Percentiles rank a stretch among this genome's conserved stretches.
Conservation (phyloP, 148 eudicot genomes). For the Chenopodium album region DNA sequence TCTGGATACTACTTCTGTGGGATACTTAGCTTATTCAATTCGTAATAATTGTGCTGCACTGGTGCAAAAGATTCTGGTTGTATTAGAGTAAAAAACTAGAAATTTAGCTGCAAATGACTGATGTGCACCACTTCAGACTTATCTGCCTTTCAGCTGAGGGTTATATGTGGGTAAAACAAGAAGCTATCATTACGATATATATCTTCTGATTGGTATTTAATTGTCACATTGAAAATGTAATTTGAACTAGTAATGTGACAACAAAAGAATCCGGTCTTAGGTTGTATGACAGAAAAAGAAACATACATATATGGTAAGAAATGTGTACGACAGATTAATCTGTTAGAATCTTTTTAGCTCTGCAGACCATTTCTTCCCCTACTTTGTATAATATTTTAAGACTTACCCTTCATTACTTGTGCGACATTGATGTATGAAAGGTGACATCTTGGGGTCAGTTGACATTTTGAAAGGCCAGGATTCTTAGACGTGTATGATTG, state of each 20-base stretch:
- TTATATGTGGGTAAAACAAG: no score
- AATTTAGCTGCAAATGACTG: neutral
- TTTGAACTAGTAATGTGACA: neutral
- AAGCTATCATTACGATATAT: no score
- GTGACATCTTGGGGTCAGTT: neutral
- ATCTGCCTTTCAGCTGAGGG: no score
- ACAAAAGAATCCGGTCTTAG: neutral
- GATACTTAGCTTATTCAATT: neutral
- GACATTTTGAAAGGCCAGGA: constrained; percentile 19
- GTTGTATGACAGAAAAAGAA: no score
- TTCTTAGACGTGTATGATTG: constrained; percentile 15
- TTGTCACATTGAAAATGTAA: neutral
- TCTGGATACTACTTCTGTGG: neutral
- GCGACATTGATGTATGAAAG: neutral
- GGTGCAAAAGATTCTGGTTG: neutral
- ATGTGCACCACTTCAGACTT: neutral
- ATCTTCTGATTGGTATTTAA: no score
- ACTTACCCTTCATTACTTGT: neutral
- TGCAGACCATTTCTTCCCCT: neutral
- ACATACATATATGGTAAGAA: neutral
- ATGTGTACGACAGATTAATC: neutral
- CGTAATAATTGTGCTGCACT: neutral
- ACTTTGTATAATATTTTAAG: neutral
- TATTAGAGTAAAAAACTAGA: neutral
- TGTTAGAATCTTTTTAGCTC: neutral